Conservation (phyloP, 331 rosid genomes). For the Acacia pycnantha region DNA sequence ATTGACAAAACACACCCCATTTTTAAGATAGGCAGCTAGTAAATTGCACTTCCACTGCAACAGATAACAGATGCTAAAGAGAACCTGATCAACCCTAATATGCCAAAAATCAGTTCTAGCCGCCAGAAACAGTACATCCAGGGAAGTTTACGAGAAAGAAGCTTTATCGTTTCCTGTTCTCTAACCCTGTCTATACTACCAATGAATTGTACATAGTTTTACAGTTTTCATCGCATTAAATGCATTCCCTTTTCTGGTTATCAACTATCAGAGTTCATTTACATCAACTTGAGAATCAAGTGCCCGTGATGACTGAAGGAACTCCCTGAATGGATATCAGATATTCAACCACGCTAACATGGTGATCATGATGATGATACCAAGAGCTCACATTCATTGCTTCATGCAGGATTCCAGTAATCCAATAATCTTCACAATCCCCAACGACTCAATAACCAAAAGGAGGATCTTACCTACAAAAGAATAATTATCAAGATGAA, state of each 20-base stretch:
- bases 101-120: not conserved
- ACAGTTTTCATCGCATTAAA: not conserved
- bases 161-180: not conserved
- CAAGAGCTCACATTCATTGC: slow-evolving; percentile 13
- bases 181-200: not conserved
- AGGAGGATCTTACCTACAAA: slow-evolving; percentile 22
- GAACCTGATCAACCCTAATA: slow-evolving; percentile 14
- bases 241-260: not conserved
- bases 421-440: slow-evolving; percentile 16
- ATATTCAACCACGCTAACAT: slow-evolving; percentile 11
- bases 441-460: slow-evolving; percentile 7
- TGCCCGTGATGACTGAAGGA: not conserved
- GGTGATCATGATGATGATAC: not conserved
- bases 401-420: slow-evolving; percentile 14
- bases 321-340: slow-evolving; percentile 7
- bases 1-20: slow-evolving; percentile 87
- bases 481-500: slow-evolving; percentile 1
- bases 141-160: slow-evolving; percentile 16
- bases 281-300: not conserved
- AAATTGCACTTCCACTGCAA: slow-evolving; percentile 12
- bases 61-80: slow-evolving; percentile 9
- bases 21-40: slow-evolving; percentile 11
- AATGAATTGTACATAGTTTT: not conserved
- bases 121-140: not conserved
- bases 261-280: not conserved